These are phyloP conservation scores for Xylariaceae sp. DNA, from an alignment of 2,329 filamentous ascomycete genomes.

Conservation along the genomic window DNA sequence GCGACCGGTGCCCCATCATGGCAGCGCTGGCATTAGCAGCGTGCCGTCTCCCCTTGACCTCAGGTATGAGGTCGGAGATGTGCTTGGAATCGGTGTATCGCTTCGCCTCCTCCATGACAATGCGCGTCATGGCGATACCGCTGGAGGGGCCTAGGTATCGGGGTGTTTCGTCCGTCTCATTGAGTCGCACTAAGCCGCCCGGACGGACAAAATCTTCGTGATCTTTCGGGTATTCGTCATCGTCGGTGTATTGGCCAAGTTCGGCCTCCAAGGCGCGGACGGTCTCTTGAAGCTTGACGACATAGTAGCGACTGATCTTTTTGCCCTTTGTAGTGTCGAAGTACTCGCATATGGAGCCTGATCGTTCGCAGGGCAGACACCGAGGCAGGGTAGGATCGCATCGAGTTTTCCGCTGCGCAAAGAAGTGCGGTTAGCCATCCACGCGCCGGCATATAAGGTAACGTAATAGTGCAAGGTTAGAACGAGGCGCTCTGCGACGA, in stretches of 20 bases:
- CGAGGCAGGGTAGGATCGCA: slow-evolving; percentile 91
- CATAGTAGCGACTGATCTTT: slow-evolving; percentile 87
- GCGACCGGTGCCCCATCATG: slow-evolving; percentile 54
- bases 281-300: slow-evolving; percentile 85
- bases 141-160: slow-evolving; percentile 92
- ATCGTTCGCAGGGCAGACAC: slow-evolving; percentile 89
- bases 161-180: slow-evolving; percentile 79
- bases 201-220: slow-evolving; percentile 84
- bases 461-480: neutral
- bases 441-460: neutral
- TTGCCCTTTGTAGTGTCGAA: slow-evolving; percentile 84
- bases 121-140: slow-evolving; percentile 88
- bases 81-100: slow-evolving; percentile 86
- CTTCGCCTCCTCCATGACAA: slow-evolving; percentile 96
- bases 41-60: slow-evolving; percentile 58
- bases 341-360: slow-evolving; percentile 90
- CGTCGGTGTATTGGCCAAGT: slow-evolving; percentile 73
- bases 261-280: slow-evolving; percentile 80
- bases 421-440: neutral
- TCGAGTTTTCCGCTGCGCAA: slow-evolving; percentile 78
- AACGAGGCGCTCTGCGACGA: slow-evolving; percentile 13
- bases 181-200: slow-evolving; percentile 79
- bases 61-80: slow-evolving; percentile 88
- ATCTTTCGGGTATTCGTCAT: slow-evolving; percentile 68
- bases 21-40: slow-evolving; percentile 30